phyloP scores from a whole-genome alignment of 1,284 basidiomycete genomes.

The Tilletia horrida region DNA sequence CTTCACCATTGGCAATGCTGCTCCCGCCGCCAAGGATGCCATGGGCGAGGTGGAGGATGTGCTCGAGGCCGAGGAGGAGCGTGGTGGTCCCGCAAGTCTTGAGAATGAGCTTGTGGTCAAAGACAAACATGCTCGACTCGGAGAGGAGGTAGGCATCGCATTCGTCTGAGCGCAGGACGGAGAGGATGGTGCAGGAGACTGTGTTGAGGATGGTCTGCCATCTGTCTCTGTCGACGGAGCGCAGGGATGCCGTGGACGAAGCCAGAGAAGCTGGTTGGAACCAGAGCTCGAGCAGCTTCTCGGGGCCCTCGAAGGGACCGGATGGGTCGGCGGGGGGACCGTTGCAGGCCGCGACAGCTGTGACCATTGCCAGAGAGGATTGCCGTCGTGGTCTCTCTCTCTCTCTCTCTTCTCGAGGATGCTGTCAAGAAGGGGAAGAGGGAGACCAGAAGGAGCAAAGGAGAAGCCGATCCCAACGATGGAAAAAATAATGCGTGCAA shows the following conservation, averaged over 20 bases:
- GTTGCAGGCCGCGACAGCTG: background rate
- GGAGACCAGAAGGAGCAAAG: no score
- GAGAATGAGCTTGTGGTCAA: slow-evolving; percentile 90
- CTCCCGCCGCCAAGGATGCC: slow-evolving; percentile 70
- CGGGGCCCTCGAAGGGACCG: slow-evolving; percentile 63
- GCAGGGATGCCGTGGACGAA: background rate
- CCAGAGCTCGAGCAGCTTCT: slow-evolving; percentile 98
- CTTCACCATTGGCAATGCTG: slow-evolving; percentile 4
- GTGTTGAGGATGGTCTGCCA: slow-evolving; percentile 99
- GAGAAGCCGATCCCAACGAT: no score
- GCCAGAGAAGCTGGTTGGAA: slow-evolving; percentile 58
- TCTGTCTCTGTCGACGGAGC: slow-evolving; percentile 65
- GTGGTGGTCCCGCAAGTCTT: slow-evolving; percentile 99
- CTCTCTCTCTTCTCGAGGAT: no score
- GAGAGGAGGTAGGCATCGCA: slow-evolving; percentile 75
- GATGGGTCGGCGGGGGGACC: slow-evolving; percentile 7
- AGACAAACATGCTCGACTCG: slow-evolving; percentile 95
- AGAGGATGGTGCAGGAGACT: slow-evolving; percentile 95
- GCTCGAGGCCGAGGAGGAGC: slow-evolving; percentile 73
- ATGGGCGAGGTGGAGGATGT: slow-evolving; percentile 61
- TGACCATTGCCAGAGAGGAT: no score
- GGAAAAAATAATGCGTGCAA: no score
- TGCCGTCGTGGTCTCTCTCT: no score
- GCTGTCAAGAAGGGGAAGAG: no score
- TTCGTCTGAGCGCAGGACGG: slow-evolving; percentile 67